These are phyloP conservation scores for Magnusiomyces ingens DNA, from an alignment of 1,139 yeast species.

Conservation along the genomic window DNA sequence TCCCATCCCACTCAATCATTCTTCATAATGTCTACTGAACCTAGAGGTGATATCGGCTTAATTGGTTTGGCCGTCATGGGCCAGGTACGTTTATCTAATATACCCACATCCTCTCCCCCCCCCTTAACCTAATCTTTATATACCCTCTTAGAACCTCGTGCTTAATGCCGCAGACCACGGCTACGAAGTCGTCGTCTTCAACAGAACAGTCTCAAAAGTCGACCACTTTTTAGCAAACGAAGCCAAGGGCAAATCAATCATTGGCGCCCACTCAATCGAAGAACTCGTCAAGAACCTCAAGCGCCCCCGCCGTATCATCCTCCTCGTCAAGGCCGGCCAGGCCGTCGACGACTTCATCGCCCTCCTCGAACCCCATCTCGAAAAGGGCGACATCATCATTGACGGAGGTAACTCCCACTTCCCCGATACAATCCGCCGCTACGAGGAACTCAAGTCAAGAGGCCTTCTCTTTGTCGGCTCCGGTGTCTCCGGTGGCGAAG, in stretches of 20 bases:
- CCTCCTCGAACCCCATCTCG: constrained; percentile 84
- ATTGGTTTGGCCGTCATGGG: constrained; percentile 99
- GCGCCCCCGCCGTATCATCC: constrained; percentile 92
- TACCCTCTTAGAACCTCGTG: constrained; percentile 56
- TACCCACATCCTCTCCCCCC: neutral
- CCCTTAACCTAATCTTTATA: neutral
- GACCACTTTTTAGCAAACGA: constrained; percentile 89
- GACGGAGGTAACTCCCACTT: constrained; percentile 99
- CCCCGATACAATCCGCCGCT: constrained; percentile 98
- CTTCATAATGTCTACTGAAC: constrained; percentile 17
- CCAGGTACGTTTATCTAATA: constrained; percentile 38
- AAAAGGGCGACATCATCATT: constrained; percentile 95
- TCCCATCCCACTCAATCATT: no score
- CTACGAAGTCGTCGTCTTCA: constrained; percentile 88
- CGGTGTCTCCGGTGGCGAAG: constrained; percentile 99
- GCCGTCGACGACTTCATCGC: constrained; percentile 91
- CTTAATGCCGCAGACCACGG: constrained; percentile 96
- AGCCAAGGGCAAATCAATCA: constrained; percentile 80
- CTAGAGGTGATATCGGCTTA: constrained; percentile 74
- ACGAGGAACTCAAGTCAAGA: constrained; percentile 75
- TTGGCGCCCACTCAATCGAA: constrained; percentile 90
- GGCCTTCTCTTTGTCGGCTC: constrained; percentile 94
- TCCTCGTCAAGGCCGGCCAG: constrained; percentile 92
- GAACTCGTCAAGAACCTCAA: constrained; percentile 85
- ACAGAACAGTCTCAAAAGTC: constrained; percentile 94